Base-by-base conservation (phyloP, 768 basidiomycete species). In the Scleroderma bovista region DNA sequence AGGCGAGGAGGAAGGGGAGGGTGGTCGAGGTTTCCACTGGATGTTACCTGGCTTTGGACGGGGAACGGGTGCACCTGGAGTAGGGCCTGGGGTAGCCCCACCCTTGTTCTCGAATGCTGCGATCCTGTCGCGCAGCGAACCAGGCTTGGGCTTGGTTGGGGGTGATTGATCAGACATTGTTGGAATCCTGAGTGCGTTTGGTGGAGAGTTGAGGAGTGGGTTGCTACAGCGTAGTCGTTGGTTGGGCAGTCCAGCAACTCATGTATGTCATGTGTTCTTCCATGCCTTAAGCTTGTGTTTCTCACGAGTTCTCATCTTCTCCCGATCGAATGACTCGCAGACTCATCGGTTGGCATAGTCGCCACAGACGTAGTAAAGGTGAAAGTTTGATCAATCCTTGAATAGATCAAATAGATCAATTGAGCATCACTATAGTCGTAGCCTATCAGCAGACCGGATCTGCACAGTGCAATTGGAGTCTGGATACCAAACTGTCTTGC, bases 121-220 rank as follows among this genome's bases (percentile, higher is more conserved):
- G 68, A 93, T 93, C 62, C 89, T 81, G 72, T 93, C 90, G 61
- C 86, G 83, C 65, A 93, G 72, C 8, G 90, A 92, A 36, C 87
- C 86, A 12, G 76, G 75, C 63, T 88, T 88, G 36, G 79, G 79
- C 58, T 77, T 45, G 10, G 29, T 84, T 31, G 81, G 73, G 3
- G 78, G 65, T 13, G 75, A 66, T 56, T 75, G 70, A 66, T 84
- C 82, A 61, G 82, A 79, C 84, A 86, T 86, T 26, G 44, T 56
- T 43, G 7, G 19, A 19, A 19, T 17, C 39, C 52, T 32, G 6
- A 37, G 50, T 51, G 56, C 56, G n/a, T 40, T 58, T 56, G 50
- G 57, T n/a, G 46, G 50, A 50, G 26, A 55, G 59, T 51, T 48
- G 46, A 23, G 42, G 46, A n/a, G 41, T 43, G 42, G 29, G 44